These are phyloP conservation scores for Naganishia cerealis DNA, from an alignment of 1,284 basidiomycete genomes.

Conservation along the genomic window DNA sequence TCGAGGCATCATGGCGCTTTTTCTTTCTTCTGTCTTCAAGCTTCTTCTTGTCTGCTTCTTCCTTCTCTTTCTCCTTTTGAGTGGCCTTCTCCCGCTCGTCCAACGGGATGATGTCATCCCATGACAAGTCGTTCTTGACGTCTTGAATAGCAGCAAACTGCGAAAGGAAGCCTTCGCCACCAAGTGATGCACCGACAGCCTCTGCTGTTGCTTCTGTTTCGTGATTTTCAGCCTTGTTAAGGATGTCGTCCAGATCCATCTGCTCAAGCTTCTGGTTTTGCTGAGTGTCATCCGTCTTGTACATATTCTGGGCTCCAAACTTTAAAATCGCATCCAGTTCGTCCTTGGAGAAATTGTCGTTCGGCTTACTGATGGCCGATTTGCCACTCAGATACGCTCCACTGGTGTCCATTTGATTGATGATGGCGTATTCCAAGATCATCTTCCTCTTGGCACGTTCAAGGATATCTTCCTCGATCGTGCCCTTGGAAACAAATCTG, in stretches of 20 bases:
- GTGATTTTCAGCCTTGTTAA: conserved; percentile 94
- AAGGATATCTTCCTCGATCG: conserved; percentile 97
- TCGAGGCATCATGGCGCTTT: conserved; percentile 17
- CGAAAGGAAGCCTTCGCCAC: conserved; percentile 93
- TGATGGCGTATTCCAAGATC: conserved; percentile 99
- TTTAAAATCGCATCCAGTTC: conserved; percentile 98
- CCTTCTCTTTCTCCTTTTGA: conserved; percentile 63
- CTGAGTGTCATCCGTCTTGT: conserved; percentile 90
- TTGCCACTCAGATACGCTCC: conserved; percentile 91
- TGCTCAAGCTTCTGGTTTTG: conserved; percentile 97
- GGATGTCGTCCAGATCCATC: conserved; percentile 98
- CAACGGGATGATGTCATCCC: conserved; percentile 98
- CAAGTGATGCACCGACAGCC: conserved; percentile 79
- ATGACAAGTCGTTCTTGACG: conserved; percentile 95
- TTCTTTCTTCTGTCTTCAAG: conserved; percentile 60
- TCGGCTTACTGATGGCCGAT: conserved; percentile 57
- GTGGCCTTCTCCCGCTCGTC: conserved; percentile 86
- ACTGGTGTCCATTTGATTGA: conserved; percentile 99
- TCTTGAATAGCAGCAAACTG: conserved; percentile 95
- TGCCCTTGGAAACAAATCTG: conserved; percentile 95
- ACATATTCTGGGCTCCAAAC: conserved; percentile 98
- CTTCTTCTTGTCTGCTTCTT: conserved; percentile 60
- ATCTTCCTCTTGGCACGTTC: conserved; percentile 99
- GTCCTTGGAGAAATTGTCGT: conserved; percentile 87
- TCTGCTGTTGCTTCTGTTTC: conserved; percentile 88